Conservation (phyloP, 116 monocot species). For the Zostera marina region DNA sequence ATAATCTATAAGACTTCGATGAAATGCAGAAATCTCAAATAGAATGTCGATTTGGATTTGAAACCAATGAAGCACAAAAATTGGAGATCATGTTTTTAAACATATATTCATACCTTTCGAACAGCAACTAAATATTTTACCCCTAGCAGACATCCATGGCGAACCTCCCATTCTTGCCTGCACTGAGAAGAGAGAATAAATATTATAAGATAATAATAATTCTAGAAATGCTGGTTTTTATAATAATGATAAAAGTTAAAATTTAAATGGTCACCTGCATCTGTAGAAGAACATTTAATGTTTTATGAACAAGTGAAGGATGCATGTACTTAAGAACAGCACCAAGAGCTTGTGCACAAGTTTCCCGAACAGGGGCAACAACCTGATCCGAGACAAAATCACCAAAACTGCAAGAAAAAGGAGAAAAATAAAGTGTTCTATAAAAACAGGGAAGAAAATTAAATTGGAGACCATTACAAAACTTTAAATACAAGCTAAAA, state of each 20-base stretch:
- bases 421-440: neutral
- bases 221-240: neutral
- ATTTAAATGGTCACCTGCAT: conserved; percentile 60
- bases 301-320: conserved; percentile 66
- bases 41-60: too few species aligned
- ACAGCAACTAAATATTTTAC: conserved; percentile 93
- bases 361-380: conserved; percentile 97
- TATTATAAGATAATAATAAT: conserved; percentile 3
- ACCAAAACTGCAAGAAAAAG: conserved; percentile 64
- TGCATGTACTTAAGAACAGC: conserved; percentile 90
- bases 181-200: conserved; percentile 37
- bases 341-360: conserved; percentile 96
- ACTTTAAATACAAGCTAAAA: neutral
- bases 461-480: neutral
- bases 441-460: neutral
- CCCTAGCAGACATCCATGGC: conserved; percentile 92
- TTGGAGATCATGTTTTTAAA: too few species aligned
- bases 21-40: neutral
- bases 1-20: too few species aligned
- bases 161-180: conserved; percentile 99
- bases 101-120: conserved; percentile 31
- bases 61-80: neutral
- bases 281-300: conserved; percentile 62
- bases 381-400: conserved; percentile 98
- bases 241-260: conserved; percentile 2